phyloP scores from a whole-genome alignment of 371 early-diverging fungal genomes.

The Mucor velutinosus region DNA sequence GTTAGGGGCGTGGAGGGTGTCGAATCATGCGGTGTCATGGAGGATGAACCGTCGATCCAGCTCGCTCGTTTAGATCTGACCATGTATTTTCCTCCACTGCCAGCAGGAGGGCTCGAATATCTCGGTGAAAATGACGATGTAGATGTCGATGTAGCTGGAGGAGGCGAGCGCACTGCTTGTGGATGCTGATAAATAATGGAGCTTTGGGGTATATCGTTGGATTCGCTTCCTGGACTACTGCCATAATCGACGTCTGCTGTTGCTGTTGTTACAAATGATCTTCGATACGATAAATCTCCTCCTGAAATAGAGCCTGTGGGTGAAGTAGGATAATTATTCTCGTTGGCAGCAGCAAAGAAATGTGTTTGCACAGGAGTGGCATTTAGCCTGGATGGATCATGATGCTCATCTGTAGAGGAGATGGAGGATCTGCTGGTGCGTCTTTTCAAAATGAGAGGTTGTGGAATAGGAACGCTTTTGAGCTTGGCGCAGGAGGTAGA shows the following conservation, averaged over 20 bases:
- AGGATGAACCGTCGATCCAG: conserved; percentile 42
- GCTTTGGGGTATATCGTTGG: conserved; percentile 12
- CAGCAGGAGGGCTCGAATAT: conserved; percentile 38
- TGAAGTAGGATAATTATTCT: conserved; percentile 14
- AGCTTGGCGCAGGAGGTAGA: conserved; percentile 23
- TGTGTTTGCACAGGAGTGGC: conserved; percentile 8
- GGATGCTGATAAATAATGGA: background rate
- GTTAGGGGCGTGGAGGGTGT: conserved; percentile 22
- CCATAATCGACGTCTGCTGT: conserved; percentile 18
- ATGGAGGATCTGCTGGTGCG: conserved; percentile 39
- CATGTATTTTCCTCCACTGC: conserved; percentile 43
- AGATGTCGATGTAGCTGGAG: conserved; percentile 5
- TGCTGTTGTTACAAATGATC: conserved; percentile 13
- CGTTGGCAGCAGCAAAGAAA: background rate
- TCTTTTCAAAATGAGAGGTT: conserved; percentile 40
- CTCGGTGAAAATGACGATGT: conserved; percentile 22
- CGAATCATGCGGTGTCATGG: conserved; percentile 21
- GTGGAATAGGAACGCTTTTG: conserved; percentile 46
- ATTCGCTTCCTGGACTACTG: conserved; percentile 31
- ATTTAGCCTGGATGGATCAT: background rate
- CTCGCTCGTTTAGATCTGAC: conserved; percentile 41
- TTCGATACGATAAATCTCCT: conserved; percentile 19
- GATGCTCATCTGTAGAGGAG: conserved; percentile 30
- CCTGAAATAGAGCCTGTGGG: conserved; percentile 18
- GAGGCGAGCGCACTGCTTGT: conserved; percentile 11